These are phyloP conservation scores for Pythium oligandrum DNA, from an alignment of 352 stramenopile genomes.

Conservation along the genomic window DNA sequence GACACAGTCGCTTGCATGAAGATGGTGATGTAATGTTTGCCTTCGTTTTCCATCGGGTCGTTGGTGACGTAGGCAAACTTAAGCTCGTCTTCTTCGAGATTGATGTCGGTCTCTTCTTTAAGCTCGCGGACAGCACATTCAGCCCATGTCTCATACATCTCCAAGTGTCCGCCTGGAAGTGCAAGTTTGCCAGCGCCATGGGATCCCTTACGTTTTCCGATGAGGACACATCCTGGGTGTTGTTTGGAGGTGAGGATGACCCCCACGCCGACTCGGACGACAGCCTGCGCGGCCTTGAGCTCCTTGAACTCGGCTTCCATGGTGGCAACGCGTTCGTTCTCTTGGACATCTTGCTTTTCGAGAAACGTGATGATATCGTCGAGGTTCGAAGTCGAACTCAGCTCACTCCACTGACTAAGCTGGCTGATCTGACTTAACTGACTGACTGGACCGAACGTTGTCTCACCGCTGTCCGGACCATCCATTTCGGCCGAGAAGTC, in stretches of 20 bases:
- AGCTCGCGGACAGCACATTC: slow-evolving; percentile 76
- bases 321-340: slow-evolving; percentile 47
- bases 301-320: slow-evolving; percentile 60
- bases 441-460: slow-evolving; percentile 38
- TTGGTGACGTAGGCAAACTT: slow-evolving; percentile 77
- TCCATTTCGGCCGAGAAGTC: slow-evolving; percentile 36
- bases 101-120: slow-evolving; percentile 79
- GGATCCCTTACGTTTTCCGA: slow-evolving; percentile 67
- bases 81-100: slow-evolving; percentile 30
- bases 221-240: slow-evolving; percentile 63
- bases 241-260: slow-evolving; percentile 64
- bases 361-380: slow-evolving; percentile 85
- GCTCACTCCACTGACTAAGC: slow-evolving; percentile 73
- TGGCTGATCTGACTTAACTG: slow-evolving; percentile 64
- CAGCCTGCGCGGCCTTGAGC: slow-evolving; percentile 44
- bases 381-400: slow-evolving; percentile 79
- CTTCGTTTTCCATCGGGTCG: slow-evolving; percentile 75
- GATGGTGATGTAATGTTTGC: slow-evolving; percentile 86
- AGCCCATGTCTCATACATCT: slow-evolving; percentile 81
- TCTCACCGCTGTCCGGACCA: slow-evolving; percentile 20
- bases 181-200: slow-evolving; percentile 73
- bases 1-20: slow-evolving; percentile 67
- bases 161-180: slow-evolving; percentile 68
- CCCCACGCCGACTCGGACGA: slow-evolving; percentile 73
- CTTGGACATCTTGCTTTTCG: slow-evolving; percentile 67